Evolutionary conservation across 2,329 filamentous ascomycete species (phyloP).

Genomic region (Apiospora malaysiana): DNA sequence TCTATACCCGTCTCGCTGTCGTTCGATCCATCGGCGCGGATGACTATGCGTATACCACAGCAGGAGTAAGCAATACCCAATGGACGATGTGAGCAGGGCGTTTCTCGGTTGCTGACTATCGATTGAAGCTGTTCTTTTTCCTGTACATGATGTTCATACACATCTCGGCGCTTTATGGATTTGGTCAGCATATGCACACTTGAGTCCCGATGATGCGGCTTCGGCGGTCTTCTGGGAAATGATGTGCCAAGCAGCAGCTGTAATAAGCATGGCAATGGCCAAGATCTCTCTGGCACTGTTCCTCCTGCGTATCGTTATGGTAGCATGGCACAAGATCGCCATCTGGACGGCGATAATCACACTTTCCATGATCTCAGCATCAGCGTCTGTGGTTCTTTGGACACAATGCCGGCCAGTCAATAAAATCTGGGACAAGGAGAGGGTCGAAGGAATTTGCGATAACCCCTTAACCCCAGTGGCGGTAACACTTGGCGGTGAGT

Average conservation of each 20-base stretch:
- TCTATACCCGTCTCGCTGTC: constrained; percentile 21
- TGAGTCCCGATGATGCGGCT: constrained; percentile 12
- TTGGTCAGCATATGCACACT: constrained; percentile 22
- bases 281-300: constrained; percentile 28
- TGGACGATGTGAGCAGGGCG: constrained; percentile 4
- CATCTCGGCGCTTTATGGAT: constrained; percentile 24
- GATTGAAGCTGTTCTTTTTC: constrained; percentile 23
- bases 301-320: constrained; percentile 24
- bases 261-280: constrained; percentile 21
- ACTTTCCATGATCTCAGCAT: constrained; percentile 19
- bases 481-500: background rate
- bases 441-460: constrained; percentile 18
- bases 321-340: constrained; percentile 24
- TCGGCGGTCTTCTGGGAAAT: constrained; percentile 24
- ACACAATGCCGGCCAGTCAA: constrained; percentile 25
- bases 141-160: constrained; percentile 22
- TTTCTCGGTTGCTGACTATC: background rate
- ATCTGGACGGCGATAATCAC: constrained; percentile 24
- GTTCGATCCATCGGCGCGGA: constrained; percentile 22
- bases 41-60: constrained; percentile 25
- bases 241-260: background rate
- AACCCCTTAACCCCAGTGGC: background rate
- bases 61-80: background rate
- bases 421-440: constrained; percentile 23
- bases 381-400: constrained; percentile 24